phyloP scores from a whole-genome alignment of 2,329 filamentous ascomycete species.

The Phoma herbarum region DNA sequence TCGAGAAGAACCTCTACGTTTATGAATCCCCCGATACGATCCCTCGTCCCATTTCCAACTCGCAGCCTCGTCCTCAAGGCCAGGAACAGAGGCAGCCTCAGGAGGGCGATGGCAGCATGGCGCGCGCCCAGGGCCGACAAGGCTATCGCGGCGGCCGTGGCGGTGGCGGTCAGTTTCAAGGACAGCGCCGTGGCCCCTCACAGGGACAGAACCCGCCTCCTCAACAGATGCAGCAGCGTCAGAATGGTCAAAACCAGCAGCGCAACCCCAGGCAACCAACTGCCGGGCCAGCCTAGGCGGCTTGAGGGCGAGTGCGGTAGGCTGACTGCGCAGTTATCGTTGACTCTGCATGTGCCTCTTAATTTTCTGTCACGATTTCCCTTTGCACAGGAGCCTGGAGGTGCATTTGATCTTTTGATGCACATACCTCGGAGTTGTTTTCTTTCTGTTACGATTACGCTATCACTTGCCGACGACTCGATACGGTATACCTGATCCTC shows the following conservation, averaged over 20 bases:
- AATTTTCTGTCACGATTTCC: constrained; percentile 41
- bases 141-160: constrained; percentile 48
- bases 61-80: constrained; percentile 42
- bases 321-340: constrained; percentile 46
- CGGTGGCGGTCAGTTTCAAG: constrained; percentile 46
- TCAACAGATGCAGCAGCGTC: constrained; percentile 43
- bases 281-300: constrained; percentile 41
- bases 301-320: constrained; percentile 20
- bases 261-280: constrained; percentile 47
- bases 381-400: constrained; percentile 41
- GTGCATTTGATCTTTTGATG: constrained; percentile 37
- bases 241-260: constrained; percentile 49
- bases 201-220: constrained; percentile 17
- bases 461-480: constrained; percentile 45
- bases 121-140: constrained; percentile 39
- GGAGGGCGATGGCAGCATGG: constrained; percentile 38
- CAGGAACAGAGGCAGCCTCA: constrained; percentile 32
- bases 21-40: constrained; percentile 97
- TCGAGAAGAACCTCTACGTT: constrained; percentile 98
- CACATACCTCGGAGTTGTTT: constrained; percentile 41
- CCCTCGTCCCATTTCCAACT: constrained; percentile 77
- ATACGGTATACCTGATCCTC: constrained; percentile 47
- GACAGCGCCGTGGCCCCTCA: constrained; percentile 40
- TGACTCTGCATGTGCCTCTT: constrained; percentile 29
- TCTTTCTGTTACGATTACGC: constrained; percentile 41